Evolutionary conservation across 1,284 basidiomycete species (phyloP).

Genomic region (Cutaneotrichosporon cutaneum): DNA sequence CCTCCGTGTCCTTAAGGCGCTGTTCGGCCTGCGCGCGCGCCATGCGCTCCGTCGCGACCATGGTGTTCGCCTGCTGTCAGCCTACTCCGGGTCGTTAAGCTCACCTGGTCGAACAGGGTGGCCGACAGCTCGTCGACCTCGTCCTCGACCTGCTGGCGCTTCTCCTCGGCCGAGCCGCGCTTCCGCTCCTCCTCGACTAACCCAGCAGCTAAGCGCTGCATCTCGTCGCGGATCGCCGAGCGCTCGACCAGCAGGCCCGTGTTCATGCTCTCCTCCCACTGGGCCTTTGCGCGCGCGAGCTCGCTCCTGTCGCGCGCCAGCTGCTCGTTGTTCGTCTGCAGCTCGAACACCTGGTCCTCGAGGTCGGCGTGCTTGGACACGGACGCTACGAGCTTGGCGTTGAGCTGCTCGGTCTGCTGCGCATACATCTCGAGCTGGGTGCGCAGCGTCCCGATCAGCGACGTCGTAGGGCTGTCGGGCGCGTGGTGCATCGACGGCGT

Average conservation of each 20-base stretch:
- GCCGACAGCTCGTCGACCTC: slow-evolving; percentile 93
- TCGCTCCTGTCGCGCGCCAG: slow-evolving; percentile 69
- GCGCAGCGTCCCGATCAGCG: slow-evolving; percentile 70
- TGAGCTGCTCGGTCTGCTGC: slow-evolving; percentile 85
- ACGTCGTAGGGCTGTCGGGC: slow-evolving; percentile 51
- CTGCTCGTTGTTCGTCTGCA: slow-evolving; percentile 31
- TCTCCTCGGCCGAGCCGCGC: slow-evolving; percentile 84
- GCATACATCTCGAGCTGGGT: slow-evolving; percentile 79
- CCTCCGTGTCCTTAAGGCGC: slow-evolving; percentile 76
- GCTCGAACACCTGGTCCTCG: slow-evolving; percentile 81
- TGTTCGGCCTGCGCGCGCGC: slow-evolving; percentile 72
- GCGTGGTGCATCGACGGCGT: slow-evolving; percentile 32
- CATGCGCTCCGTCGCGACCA: slow-evolving; percentile 89
- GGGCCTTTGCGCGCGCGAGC: slow-evolving; percentile 58
- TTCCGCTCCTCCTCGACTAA: slow-evolving; percentile 90
- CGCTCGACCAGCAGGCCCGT: slow-evolving; percentile 89
- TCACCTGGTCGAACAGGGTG: slow-evolving; percentile 67
- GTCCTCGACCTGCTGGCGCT: slow-evolving; percentile 72
- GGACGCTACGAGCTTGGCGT: slow-evolving; percentile 84
- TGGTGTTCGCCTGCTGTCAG: slow-evolving; percentile 68
- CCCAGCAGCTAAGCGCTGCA: slow-evolving; percentile 89
- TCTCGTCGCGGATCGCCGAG: slow-evolving; percentile 82
- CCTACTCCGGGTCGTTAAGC: slow-evolving; percentile 11
- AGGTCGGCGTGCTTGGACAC: slow-evolving; percentile 90
- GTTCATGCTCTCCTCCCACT: slow-evolving; percentile 57